Conservation (phyloP, 306 rosid species). For the Lathyrus aphaca region DNA sequence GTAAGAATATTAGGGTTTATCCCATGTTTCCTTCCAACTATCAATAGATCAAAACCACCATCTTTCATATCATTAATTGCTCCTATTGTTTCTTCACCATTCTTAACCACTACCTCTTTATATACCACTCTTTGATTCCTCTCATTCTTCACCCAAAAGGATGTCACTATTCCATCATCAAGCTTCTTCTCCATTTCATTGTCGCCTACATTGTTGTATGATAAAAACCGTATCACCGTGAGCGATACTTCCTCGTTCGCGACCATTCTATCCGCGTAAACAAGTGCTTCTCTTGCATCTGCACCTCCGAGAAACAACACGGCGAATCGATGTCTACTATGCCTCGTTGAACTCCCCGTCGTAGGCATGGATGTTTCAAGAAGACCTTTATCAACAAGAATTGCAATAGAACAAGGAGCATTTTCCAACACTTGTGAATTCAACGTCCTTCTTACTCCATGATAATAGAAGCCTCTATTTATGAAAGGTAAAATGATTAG, state of each 20-base stretch:
- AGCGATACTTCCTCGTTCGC: slow-evolving; percentile 38
- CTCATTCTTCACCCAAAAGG: slow-evolving; percentile 93
- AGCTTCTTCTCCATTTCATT: slow-evolving; percentile 75
- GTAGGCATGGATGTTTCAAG: background rate
- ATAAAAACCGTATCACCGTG: slow-evolving; percentile 63
- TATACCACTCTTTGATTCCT: slow-evolving; percentile 54
- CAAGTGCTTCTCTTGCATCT: slow-evolving; percentile 80
- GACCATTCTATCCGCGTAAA: slow-evolving; percentile 66
- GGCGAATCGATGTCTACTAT: slow-evolving; percentile 6
- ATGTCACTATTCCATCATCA: slow-evolving; percentile 80
- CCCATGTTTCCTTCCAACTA: slow-evolving; percentile 78
- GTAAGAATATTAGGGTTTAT: slow-evolving; percentile 63
- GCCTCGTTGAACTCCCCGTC: background rate
- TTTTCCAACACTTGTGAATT: slow-evolving; percentile 46
- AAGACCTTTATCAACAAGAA: slow-evolving; percentile 64
- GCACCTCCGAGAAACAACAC: slow-evolving; percentile 78
- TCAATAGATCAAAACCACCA: slow-evolving; percentile 59
- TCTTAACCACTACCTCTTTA: slow-evolving; percentile 64
- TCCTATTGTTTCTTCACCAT: slow-evolving; percentile 67
- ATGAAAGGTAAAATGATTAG: slow-evolving; percentile 61
- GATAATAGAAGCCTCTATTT: background rate
- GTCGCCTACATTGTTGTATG: slow-evolving; percentile 52
- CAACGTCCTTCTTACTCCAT: background rate
- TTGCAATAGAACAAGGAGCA: slow-evolving; percentile 85
- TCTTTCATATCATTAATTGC: slow-evolving; percentile 58